A percentile compares a stretch with the other conserved stretches of the same genome.
Evolutionary conservation across 345 rosid genomes (phyloP).

Genomic region (Carallia brachiata): DNA sequence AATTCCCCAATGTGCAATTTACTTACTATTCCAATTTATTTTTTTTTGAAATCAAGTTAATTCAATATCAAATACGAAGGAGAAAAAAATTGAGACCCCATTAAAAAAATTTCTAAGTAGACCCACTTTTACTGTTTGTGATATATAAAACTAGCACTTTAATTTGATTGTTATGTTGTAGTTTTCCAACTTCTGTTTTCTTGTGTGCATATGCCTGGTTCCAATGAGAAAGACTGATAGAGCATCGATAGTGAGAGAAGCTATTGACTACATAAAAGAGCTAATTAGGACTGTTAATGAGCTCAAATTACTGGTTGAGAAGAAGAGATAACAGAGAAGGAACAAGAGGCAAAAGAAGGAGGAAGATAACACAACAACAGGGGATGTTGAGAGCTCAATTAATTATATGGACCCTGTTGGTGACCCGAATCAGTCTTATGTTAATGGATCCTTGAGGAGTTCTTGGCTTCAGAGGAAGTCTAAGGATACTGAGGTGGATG

Average conservation of each 20-base stretch:
- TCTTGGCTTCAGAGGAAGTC: constrained; percentile 93
- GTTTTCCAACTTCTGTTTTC: neutral
- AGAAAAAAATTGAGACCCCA: too few relatives aligned
- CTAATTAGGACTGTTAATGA: constrained; percentile 62
- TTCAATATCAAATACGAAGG: too few relatives aligned
- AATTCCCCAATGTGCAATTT: neutral
- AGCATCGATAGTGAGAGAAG: constrained; percentile 83
- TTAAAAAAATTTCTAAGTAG: too few relatives aligned
- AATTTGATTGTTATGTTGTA: neutral
- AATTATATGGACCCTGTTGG: constrained; percentile 35
- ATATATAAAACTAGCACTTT: too few relatives aligned
- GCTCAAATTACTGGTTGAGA: constrained; percentile 74
- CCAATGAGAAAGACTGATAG: constrained; percentile 52
- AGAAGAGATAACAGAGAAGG: constrained; percentile 58
- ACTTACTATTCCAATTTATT: neutral
- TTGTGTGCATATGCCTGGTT: neutral
- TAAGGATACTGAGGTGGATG: constrained; percentile 80
- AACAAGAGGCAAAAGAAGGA: constrained; percentile 44
- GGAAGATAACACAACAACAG: constrained; percentile 27
- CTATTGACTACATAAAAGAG: constrained; percentile 75
- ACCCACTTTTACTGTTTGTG: too few relatives aligned
- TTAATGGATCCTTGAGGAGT: constrained; percentile 54
- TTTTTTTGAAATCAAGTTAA: neutral
- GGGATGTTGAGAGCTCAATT: constrained; percentile 39
- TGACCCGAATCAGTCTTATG: constrained; percentile 48